phyloP scores from a whole-genome alignment of 23 red algal genomes.

The Gracilaria gracilis region DNA sequence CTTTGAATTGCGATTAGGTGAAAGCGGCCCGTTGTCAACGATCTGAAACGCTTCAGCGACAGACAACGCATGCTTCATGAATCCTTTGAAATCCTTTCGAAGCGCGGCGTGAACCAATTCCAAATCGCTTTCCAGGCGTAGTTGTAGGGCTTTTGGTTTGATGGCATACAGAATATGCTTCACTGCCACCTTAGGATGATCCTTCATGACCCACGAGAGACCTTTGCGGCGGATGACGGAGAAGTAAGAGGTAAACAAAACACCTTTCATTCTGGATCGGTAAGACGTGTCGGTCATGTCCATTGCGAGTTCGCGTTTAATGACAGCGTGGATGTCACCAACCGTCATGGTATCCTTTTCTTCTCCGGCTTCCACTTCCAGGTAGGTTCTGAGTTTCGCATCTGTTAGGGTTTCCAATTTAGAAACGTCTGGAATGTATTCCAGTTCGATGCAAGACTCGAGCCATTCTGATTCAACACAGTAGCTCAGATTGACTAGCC shows the following conservation, averaged over 20 bases:
- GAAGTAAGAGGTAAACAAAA: no score
- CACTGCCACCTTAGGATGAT: conserved; percentile 10
- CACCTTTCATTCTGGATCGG: no score
- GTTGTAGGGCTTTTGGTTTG: not conserved
- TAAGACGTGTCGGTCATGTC: no score
- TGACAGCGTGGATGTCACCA: not conserved
- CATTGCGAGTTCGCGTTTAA: not conserved
- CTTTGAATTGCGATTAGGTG: no score
- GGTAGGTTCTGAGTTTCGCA: not conserved
- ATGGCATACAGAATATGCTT: conserved; percentile 7
- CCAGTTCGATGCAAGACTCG: no score
- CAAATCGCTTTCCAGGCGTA: not conserved
- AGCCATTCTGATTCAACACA: no score
- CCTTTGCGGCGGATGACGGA: not conserved
- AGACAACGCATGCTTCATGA: not conserved
- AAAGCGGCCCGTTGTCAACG: conserved; percentile 37
- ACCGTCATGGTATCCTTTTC: not conserved
- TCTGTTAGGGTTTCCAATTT: not conserved
- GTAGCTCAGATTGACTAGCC: no score
- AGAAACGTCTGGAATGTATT: not conserved
- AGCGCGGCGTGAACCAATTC: not conserved
- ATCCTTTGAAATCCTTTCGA: no score
- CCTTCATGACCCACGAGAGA: not conserved
- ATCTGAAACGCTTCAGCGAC: conserved; percentile 29
- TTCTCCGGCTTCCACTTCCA: not conserved